Evolutionary conservation across 2,329 filamentous ascomycete genomes (phyloP).

Genomic region (Sporothrix mexicana): DNA sequence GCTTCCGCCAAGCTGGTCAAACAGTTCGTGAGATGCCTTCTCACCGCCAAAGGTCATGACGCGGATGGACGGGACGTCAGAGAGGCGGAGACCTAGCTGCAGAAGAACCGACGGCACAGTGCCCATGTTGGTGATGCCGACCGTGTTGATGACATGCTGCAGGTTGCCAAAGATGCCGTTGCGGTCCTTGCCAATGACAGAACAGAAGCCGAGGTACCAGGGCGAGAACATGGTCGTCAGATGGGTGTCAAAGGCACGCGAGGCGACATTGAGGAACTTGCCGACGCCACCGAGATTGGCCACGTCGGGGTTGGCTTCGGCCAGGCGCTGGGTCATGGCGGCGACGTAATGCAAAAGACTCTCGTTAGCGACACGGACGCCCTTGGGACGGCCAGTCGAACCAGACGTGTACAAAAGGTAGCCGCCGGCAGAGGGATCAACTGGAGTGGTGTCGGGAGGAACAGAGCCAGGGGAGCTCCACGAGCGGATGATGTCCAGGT

Average conservation of each 20-base stretch:
- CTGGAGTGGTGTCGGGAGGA: too few species aligned
- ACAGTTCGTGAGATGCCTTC: slow-evolving; percentile 67
- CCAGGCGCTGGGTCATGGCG: slow-evolving; percentile 36
- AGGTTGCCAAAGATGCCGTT: slow-evolving; percentile 43
- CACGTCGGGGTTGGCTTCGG: slow-evolving; percentile 35
- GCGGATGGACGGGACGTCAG: slow-evolving; percentile 65
- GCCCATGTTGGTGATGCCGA: slow-evolving; percentile 68
- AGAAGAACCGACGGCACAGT: slow-evolving; percentile 68
- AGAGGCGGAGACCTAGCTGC: slow-evolving; percentile 53
- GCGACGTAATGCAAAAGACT: slow-evolving; percentile 48
- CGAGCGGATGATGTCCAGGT: slow-evolving; percentile 23
- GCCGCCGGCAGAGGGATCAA: slow-evolving; percentile 57
- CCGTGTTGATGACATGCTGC: slow-evolving; percentile 51
- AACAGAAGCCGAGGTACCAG: slow-evolving; percentile 37
- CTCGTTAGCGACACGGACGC: slow-evolving; percentile 63
- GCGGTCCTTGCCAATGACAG: slow-evolving; percentile 36
- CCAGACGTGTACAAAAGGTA: slow-evolving; percentile 63
- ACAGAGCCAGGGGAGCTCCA: not conserved
- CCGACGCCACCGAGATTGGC: slow-evolving; percentile 39
- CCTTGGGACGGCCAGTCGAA: slow-evolving; percentile 64
- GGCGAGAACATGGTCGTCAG: slow-evolving; percentile 40
- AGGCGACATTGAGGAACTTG: slow-evolving; percentile 40
- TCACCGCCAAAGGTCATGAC: slow-evolving; percentile 72
- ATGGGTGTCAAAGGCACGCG: slow-evolving; percentile 41
- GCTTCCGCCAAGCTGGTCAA: slow-evolving; percentile 59